Conservation (phyloP, 306 rosid species). For the Heteromeles arbutifolia region DNA sequence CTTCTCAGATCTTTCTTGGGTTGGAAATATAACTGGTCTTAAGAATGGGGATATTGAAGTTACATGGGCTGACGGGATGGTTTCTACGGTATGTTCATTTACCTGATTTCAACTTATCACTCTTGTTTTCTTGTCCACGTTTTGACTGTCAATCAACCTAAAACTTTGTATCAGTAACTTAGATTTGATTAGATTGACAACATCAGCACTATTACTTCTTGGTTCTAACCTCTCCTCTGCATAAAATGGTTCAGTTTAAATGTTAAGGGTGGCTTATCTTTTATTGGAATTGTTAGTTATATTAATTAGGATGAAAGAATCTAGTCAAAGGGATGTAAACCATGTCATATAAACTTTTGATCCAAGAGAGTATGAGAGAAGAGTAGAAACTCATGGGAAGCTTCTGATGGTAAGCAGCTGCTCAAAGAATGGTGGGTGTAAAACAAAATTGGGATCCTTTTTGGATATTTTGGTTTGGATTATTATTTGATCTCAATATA, state of each 20-base stretch:
- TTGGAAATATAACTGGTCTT: slow-evolving; percentile 91
- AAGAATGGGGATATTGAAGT: slow-evolving; percentile 94
- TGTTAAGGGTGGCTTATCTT: background rate
- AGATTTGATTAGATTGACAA: slow-evolving; percentile 5
- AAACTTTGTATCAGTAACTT: slow-evolving; percentile 7
- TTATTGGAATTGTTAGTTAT: slow-evolving; percentile 8
- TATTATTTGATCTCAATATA: background rate
- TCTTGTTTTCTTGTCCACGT: slow-evolving; percentile 4
- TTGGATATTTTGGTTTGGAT: background rate
- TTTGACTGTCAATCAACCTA: background rate
- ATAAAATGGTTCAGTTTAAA: background rate
- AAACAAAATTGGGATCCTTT: background rate
- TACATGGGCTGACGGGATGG: slow-evolving; percentile 99
- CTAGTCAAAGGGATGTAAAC: slow-evolving; percentile 4
- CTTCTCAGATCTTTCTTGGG: slow-evolving; percentile 93
- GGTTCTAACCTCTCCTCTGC: background rate
- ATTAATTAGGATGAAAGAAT: slow-evolving; percentile 5
- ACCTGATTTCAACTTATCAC: slow-evolving; percentile 9
- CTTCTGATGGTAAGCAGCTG: slow-evolving; percentile 9
- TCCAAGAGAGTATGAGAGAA: slow-evolving; percentile 6
- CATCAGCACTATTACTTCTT: background rate
- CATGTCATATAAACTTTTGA: background rate
- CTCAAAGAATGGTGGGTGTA: background rate
- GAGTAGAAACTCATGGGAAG: slow-evolving; percentile 5
- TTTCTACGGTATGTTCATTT: slow-evolving; percentile 68